A percentile compares a stretch with the other conserved stretches of the same genome.
These are phyloP conservation scores for Globisporangium camurandrum DNA, from an alignment of 352 stramenopile species.

Conservation along the genomic window DNA sequence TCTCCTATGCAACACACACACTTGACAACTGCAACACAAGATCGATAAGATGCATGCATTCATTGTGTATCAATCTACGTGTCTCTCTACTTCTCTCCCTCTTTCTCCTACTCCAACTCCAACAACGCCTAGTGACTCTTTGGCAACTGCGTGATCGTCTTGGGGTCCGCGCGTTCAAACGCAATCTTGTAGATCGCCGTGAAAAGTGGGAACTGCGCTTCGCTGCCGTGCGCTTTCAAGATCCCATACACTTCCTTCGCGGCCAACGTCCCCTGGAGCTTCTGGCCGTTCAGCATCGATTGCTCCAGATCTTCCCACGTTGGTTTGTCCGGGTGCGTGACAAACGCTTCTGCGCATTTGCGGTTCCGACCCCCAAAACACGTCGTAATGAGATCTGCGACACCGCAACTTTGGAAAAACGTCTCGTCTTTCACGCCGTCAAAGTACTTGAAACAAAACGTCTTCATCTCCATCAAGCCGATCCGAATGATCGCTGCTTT, in stretches of 20 bases:
- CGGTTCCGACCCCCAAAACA: conserved; percentile 97
- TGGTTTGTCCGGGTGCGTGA: conserved; percentile 59
- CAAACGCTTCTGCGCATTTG: conserved; percentile 94
- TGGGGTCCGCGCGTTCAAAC: conserved; percentile 81
- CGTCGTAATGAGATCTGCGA: conserved; percentile 97
- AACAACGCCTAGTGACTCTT: background rate
- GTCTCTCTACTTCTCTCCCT: background rate
- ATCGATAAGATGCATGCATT: too few species aligned
- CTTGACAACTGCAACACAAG: too few species aligned
- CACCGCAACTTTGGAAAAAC: conserved; percentile 95
- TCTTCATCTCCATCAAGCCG: conserved; percentile 94
- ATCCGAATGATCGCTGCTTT: conserved; percentile 96
- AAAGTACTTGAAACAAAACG: conserved; percentile 92
- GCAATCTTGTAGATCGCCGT: conserved; percentile 91
- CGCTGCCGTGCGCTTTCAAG: conserved; percentile 75
- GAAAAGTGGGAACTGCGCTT: conserved; percentile 89
- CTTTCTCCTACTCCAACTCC: conserved; percentile 8
- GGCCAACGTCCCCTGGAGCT: conserved; percentile 95
- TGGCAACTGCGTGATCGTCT: conserved; percentile 66
- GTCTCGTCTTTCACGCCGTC: conserved; percentile 89
- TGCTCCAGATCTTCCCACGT: conserved; percentile 91
- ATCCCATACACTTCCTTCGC: conserved; percentile 91
- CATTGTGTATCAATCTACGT: too few species aligned
- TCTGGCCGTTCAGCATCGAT: conserved; percentile 95
- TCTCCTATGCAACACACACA: too few species aligned